Evolutionary conservation across 2,329 filamentous ascomycete species (phyloP).

Genomic region (Phoma sp.): DNA sequence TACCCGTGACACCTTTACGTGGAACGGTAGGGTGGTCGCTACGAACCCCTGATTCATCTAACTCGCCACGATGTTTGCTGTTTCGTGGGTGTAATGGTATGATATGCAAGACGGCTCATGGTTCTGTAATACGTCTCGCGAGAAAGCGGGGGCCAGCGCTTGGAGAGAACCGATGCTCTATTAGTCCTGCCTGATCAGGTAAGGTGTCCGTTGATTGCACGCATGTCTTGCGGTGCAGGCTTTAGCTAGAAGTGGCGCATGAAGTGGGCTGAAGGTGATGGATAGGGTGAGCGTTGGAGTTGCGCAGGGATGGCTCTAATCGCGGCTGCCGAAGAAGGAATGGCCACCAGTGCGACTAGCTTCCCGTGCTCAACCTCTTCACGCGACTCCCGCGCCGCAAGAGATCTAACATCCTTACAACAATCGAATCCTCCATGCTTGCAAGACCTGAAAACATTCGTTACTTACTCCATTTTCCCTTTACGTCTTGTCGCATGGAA

Average conservation of each 20-base stretch:
- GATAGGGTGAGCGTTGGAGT: slow-evolving; percentile 9
- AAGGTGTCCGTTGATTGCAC: not conserved
- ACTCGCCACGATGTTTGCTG: not conserved
- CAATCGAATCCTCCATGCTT: slow-evolving; percentile 40
- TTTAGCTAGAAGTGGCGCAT: slow-evolving; percentile 5
- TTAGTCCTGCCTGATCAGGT: slow-evolving; percentile 11
- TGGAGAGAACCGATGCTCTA: slow-evolving; percentile 10
- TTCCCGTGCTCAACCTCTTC: slow-evolving; percentile 39
- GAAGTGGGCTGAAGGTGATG: slow-evolving; percentile 15
- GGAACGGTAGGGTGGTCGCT: no score
- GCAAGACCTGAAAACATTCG: slow-evolving; percentile 20
- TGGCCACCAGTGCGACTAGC: slow-evolving; percentile 20
- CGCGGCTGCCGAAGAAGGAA: slow-evolving; percentile 29
- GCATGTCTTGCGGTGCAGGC: slow-evolving; percentile 1
- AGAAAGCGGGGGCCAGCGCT: slow-evolving; percentile 18
- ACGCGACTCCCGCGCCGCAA: slow-evolving; percentile 22
- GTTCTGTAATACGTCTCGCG: slow-evolving; percentile 12
- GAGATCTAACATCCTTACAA: slow-evolving; percentile 39
- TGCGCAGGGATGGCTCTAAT: slow-evolving; percentile 26
- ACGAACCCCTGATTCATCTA: not conserved
- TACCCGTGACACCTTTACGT: not conserved
- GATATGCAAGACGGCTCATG: not conserved
- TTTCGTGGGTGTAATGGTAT: not conserved
- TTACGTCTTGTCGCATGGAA: slow-evolving; percentile 32
- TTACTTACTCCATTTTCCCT: slow-evolving; percentile 17